Evolutionary conservation across 768 basidiomycete genomes (phyloP).

Genomic region (Peribolospora baueri): DNA sequence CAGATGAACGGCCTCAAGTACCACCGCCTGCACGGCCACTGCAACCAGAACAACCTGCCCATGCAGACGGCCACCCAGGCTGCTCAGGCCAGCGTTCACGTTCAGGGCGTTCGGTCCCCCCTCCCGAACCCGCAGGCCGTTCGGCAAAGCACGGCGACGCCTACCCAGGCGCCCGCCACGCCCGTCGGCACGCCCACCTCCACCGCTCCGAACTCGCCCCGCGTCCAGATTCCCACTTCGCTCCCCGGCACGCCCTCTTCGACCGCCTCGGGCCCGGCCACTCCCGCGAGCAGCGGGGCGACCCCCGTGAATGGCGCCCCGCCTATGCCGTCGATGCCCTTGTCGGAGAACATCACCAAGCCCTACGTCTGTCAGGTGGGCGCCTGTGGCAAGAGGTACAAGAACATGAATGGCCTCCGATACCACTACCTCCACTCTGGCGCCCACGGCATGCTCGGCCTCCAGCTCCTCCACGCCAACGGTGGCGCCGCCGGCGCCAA

Average conservation of each 20-base stretch:
- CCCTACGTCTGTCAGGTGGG: constrained; percentile 13
- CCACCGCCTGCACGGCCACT: constrained; percentile 15
- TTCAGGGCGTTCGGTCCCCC: too few species aligned
- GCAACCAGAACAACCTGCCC: constrained; percentile 9
- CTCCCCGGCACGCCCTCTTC: too few species aligned
- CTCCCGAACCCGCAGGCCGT: too few species aligned
- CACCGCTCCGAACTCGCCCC: too few species aligned
- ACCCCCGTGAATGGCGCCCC: background rate
- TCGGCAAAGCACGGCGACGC: too few species aligned
- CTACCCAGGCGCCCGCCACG: too few species aligned
- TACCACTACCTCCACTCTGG: constrained; percentile 96
- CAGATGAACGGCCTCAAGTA: constrained; percentile 20
- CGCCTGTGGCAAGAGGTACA: constrained; percentile 45
- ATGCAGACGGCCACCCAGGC: too few species aligned
- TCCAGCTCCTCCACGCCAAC: constrained; percentile 33
- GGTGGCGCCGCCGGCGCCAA: constrained; percentile 23
- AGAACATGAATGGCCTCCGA: constrained; percentile 92
- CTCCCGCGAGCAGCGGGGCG: too few species aligned
- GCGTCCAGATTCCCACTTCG: too few species aligned
- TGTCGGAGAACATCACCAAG: constrained; percentile 7
- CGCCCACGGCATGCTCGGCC: constrained; percentile 73
- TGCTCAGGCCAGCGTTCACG: too few species aligned
- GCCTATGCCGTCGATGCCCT: background rate
- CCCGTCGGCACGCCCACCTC: too few species aligned
- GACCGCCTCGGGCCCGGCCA: too few species aligned